These are phyloP conservation scores for Theileria equi DNA, from an alignment of 169 alveolate genomes.

Conservation along the genomic window DNA sequence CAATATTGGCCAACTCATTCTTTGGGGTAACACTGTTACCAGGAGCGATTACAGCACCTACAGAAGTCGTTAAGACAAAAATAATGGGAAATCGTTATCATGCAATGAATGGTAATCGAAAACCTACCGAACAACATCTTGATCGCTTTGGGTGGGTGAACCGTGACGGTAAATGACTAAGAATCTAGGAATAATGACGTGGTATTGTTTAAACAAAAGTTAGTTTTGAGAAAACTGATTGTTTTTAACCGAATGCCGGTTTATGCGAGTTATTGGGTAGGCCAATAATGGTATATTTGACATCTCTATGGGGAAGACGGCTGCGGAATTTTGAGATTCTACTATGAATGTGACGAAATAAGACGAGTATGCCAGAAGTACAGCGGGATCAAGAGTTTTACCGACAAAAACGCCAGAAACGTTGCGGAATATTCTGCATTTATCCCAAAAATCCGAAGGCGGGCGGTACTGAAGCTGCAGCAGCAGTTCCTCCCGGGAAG, in stretches of 20 bases:
- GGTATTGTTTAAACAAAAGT: background rate
- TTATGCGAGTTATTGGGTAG: slow-evolving; percentile 6
- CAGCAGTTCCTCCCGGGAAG: too few relatives aligned
- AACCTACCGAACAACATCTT: slow-evolving; percentile 21
- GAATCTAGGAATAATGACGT: background rate
- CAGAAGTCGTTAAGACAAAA: background rate
- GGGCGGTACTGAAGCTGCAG: too few relatives aligned
- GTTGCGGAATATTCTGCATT: too few relatives aligned
- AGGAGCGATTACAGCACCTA: slow-evolving; percentile 67
- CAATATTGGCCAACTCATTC: slow-evolving; percentile 64
- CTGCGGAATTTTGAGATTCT: background rate
- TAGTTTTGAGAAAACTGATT: background rate
- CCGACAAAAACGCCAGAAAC: background rate
- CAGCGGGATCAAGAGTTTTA: background rate
- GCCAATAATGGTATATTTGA: background rate
- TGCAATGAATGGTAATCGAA: background rate
- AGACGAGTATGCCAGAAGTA: background rate
- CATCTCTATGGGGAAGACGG: slow-evolving; percentile 1
- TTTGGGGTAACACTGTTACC: slow-evolving; percentile 62
- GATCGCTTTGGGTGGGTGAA: too few relatives aligned
- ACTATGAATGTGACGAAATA: background rate
- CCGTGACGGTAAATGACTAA: background rate
- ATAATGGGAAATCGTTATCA: background rate
- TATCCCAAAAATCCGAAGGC: too few relatives aligned
- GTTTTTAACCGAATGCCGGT: background rate